Percentiles rank a stretch among this genome's conserved stretches.
phyloP scores from a whole-genome alignment of 371 early-diverging fungal species.

The Chytridiales sp. region DNA sequence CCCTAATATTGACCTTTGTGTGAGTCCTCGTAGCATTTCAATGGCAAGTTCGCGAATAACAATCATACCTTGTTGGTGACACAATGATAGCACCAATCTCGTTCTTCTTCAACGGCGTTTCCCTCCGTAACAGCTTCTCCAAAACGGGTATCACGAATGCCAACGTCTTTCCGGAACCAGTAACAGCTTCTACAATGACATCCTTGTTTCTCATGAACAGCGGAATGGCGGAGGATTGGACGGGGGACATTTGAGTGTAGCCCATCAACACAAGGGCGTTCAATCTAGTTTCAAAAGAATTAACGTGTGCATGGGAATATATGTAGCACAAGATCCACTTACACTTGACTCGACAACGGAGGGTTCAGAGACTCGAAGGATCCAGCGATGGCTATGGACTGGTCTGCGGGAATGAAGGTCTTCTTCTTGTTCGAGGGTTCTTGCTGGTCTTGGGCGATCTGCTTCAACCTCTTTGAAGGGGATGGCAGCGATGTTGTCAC shows the following conservation, averaged over 20 bases:
- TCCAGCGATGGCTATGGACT: no score
- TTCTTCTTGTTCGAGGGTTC: no score
- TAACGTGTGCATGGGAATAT: no score
- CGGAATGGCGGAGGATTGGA: conserved; percentile 88
- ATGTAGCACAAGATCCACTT: no score
- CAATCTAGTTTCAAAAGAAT: no score
- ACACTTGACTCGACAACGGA: no score
- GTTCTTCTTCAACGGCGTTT: conserved; percentile 54
- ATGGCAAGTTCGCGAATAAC: not conserved
- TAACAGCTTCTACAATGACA: conserved; percentile 98
- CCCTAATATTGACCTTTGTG: conserved; percentile 53
- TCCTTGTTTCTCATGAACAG: conserved; percentile 90
- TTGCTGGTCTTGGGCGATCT: no score
- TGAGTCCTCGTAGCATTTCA: no score
- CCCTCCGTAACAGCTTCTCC: conserved; percentile 69
- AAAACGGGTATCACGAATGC: conserved; percentile 96
- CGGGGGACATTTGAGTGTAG: conserved; percentile 78
- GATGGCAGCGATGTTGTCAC: no score
- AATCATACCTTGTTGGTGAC: conserved; percentile 81
- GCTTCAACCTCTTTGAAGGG: no score
- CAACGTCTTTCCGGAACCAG: conserved; percentile 99
- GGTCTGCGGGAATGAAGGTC: no score
- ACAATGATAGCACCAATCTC: conserved; percentile 92
- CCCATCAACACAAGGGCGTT: conserved; percentile 46
- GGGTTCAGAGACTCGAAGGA: no score